phyloP scores from a whole-genome alignment of 2,329 filamentous ascomycete species.

The Pseudogymnoascus sp. region DNA sequence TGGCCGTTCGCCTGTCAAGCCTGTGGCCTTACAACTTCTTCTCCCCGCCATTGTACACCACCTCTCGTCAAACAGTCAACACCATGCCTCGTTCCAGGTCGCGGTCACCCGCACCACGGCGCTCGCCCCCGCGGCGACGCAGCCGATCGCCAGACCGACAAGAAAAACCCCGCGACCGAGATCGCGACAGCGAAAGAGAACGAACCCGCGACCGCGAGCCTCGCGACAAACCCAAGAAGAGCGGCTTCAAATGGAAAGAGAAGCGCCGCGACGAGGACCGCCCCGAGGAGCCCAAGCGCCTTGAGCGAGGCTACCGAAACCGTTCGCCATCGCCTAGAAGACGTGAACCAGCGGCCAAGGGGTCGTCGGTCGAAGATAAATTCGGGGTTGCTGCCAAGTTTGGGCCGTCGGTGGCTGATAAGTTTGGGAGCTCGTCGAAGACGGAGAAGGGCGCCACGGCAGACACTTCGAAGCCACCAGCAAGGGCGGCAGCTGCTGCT shows the following conservation, averaged over 20 bases:
- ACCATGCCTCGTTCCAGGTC: slow-evolving; percentile 16
- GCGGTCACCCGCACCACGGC: slow-evolving; percentile 17
- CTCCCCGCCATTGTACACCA: background rate
- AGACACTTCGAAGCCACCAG: slow-evolving; percentile 15
- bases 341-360: slow-evolving; percentile 23
- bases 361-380: slow-evolving; percentile 22
- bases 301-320: slow-evolving; percentile 45
- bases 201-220: slow-evolving; percentile 16
- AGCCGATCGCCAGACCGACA: slow-evolving; percentile 34
- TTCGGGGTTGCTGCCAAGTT: slow-evolving; percentile 27
- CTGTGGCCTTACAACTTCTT: background rate
- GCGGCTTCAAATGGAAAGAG: slow-evolving; percentile 53
- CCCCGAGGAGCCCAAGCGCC: slow-evolving; percentile 36
- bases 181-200: slow-evolving; percentile 30
- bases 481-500: slow-evolving; percentile 18
- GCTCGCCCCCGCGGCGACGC: slow-evolving; percentile 26
- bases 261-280: slow-evolving; percentile 37
- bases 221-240: slow-evolving; percentile 18
- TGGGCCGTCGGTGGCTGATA: slow-evolving; percentile 11
- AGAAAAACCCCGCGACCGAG: slow-evolving; percentile 1
- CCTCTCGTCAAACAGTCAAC: background rate
- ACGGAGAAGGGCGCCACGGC: background rate
- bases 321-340: slow-evolving; percentile 30
- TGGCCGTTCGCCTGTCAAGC: background rate
- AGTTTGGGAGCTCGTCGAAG: slow-evolving; percentile 13